Base-by-base conservation (phyloP, 768 basidiomycete genomes). In the Piloderma croceum region DNA sequence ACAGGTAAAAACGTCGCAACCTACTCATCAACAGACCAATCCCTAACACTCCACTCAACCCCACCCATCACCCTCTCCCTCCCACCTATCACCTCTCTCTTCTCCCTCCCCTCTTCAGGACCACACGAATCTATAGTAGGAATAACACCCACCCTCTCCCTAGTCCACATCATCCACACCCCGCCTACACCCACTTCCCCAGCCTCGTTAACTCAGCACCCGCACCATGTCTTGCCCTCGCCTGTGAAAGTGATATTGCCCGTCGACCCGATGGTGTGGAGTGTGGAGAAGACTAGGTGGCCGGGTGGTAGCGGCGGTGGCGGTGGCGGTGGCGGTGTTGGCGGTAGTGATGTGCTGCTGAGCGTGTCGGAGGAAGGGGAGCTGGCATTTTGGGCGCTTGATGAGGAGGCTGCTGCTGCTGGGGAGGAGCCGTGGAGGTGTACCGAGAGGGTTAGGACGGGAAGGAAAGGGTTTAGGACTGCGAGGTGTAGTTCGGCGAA, bases 261-360 rank as follows among this genome's bases (percentile, higher is more conserved):
- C 11, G 86, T 91, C 6, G 89, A 91, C 56, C 89, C 89, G 0
- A 91, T 90, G 89, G 81, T 80, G 7, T 89, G 89, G 89, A 76
- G 77, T 38, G 58, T 62, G 41, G 59, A 62, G 17, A 57, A 63
- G 5, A 53, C 64, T 27, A 70, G 71, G 65, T 64, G 62, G 22
- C 71, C n/a, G n/a, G n/a, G n/a, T n/a, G n/a, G n/a, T n/a, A n/a
- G n/a, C n/a, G n/a, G n/a, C n/a, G n/a, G n/a, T n/a, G n/a, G n/a
- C n/a, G n/a, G n/a, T n/a, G n/a, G n/a, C n/a, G n/a, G n/a, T n/a
- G n/a, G n/a, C n/a, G n/a, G n/a, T n/a, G n/a, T n/a, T n/a, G n/a
- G n/a, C n/a, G n/a, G 71, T 38, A 80, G 76, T 47, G 90, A 93
- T 52, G 78, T 82, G 27, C 61, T 97, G 7, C 65, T 93, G 25